A percentile compares a stretch with the other conserved stretches of the same genome.
Evolutionary conservation across 2,329 filamentous ascomycete genomes (phyloP).

Genomic region (Verruconis gallopava): DNA sequence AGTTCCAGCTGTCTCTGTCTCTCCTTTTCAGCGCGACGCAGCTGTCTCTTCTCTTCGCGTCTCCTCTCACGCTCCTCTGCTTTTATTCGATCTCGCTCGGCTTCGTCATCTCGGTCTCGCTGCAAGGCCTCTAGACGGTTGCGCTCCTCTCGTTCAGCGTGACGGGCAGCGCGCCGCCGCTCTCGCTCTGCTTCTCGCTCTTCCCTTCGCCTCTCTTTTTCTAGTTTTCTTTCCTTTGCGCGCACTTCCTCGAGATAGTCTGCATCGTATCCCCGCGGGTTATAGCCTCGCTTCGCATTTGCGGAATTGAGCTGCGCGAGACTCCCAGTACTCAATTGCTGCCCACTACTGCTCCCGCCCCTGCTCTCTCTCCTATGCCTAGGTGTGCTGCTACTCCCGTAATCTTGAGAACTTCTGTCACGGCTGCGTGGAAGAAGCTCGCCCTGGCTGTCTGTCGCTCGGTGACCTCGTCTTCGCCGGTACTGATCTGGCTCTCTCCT

Average conservation of each 20-base stretch:
- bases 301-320: conserved; percentile 53
- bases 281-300: conserved; percentile 42
- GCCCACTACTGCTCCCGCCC: conserved; percentile 17
- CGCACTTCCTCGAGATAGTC: conserved; percentile 22
- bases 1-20: conserved; percentile 3
- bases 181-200: conserved; percentile 28
- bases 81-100: conserved; percentile 16
- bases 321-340: conserved; percentile 37
- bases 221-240: conserved; percentile 15
- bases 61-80: conserved; percentile 27
- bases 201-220: conserved; percentile 18
- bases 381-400: conserved; percentile 12
- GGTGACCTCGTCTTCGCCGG: conserved; percentile 21
- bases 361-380: conserved; percentile 9
- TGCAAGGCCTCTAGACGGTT: conserved; percentile 16
- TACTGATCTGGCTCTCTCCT: conserved; percentile 1
- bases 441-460: conserved; percentile 27
- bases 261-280: conserved; percentile 28
- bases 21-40: conserved; percentile 11
- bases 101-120: conserved; percentile 15
- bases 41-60: conserved; percentile 23
- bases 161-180: conserved; percentile 19
- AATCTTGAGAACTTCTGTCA: conserved; percentile 6
- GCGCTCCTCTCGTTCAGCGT: conserved; percentile 20
- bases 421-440: conserved; percentile 17